A percentile compares a stretch with the other conserved stretches of the same genome.
phyloP scores from a whole-genome alignment of 169 alveolate genomes.

The Neospora caninum region DNA sequence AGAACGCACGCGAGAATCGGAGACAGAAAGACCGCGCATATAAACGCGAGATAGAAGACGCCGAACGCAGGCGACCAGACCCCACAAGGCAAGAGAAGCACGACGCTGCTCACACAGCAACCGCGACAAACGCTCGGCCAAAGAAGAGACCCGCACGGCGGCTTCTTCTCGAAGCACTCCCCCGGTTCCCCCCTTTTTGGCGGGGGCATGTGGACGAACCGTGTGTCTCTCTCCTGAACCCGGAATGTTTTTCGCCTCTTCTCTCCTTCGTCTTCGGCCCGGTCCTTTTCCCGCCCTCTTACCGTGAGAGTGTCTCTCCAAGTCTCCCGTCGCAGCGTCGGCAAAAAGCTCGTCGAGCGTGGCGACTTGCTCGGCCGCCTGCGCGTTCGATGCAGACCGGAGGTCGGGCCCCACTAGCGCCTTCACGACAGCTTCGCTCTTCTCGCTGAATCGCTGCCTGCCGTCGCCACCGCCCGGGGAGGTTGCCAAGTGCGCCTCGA shows the following conservation, averaged over 20 bases:
- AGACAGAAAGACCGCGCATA: background rate
- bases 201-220: too few relatives aligned
- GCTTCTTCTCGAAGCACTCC: too few relatives aligned
- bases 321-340: conserved; percentile 28
- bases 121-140: too few relatives aligned
- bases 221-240: too few relatives aligned
- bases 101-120: too few relatives aligned
- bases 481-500: background rate
- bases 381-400: background rate
- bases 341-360: conserved; percentile 40
- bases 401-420: conserved; percentile 54
- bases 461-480: background rate
- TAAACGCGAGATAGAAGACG: background rate
- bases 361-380: conserved; percentile 35
- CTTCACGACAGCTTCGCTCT: conserved; percentile 50
- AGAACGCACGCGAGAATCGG: background rate
- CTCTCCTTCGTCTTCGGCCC: background rate
- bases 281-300: background rate
- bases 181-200: too few relatives aligned
- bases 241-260: too few relatives aligned
- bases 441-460: conserved; percentile 1
- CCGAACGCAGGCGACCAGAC: too few relatives aligned
- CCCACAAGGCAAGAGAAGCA: too few relatives aligned
- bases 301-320: conserved; percentile 9
- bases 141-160: too few relatives aligned